phyloP scores from a whole-genome alignment of 2,329 filamentous ascomycete genomes.

The Coniochaeta prunicola region DNA sequence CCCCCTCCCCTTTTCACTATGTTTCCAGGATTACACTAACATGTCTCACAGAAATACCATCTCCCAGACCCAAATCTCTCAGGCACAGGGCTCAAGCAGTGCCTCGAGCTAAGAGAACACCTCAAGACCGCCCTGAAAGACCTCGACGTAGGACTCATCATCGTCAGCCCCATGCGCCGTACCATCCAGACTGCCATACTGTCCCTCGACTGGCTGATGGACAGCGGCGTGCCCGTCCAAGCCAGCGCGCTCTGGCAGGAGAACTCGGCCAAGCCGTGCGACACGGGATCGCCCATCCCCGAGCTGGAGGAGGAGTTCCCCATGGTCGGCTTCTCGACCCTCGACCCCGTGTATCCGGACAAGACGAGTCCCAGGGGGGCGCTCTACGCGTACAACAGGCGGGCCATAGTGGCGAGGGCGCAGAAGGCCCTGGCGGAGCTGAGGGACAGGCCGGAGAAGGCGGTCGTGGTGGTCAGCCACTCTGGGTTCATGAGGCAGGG shows the following conservation, averaged over 20 bases:
- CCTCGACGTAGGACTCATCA: slow-evolving; percentile 42
- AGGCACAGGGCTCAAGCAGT: slow-evolving; percentile 41
- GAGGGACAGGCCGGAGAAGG: slow-evolving; percentile 47
- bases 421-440: slow-evolving; percentile 42
- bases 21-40: slow-evolving; percentile 12
- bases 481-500: slow-evolving; percentile 55
- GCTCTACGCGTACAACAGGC: slow-evolving; percentile 45
- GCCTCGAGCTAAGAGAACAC: slow-evolving; percentile 32
- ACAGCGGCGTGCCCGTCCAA: slow-evolving; percentile 43
- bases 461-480: slow-evolving; percentile 59
- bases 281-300: slow-evolving; percentile 45
- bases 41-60: slow-evolving; percentile 26
- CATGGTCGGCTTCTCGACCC: slow-evolving; percentile 43
- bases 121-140: slow-evolving; percentile 33
- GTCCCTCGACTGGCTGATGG: slow-evolving; percentile 50
- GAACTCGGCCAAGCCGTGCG: slow-evolving; percentile 50
- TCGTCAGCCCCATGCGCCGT: slow-evolving; percentile 58
- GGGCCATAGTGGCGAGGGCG: slow-evolving; percentile 47
- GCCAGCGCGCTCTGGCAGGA: slow-evolving; percentile 60
- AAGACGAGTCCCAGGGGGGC: slow-evolving; percentile 42
- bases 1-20: slow-evolving; percentile 12
- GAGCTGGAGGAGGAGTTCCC: slow-evolving; percentile 43
- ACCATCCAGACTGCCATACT: slow-evolving; percentile 58
- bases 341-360: slow-evolving; percentile 56
- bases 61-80: slow-evolving; percentile 46